Evolutionary conservation across 768 basidiomycete genomes (phyloP), one percentile per base, ranked within the genome.

Genomic region (Agrocybe chaxingu): DNA sequence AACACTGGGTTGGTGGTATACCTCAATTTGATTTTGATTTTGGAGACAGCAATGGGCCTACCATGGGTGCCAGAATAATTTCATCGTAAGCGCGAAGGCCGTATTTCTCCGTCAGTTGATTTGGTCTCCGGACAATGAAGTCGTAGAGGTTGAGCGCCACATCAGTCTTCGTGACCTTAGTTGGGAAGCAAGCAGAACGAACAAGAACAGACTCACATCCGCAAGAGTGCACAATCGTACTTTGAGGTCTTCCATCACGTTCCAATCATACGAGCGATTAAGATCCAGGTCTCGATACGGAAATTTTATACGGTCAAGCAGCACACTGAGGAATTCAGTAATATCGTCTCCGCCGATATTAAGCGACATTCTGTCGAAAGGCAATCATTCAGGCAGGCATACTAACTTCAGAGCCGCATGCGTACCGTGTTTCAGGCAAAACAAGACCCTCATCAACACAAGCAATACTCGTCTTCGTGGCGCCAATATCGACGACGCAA

Each of bases 361-460:
- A 42, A 98, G 75, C 19, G 79, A 75, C 73, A 95, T 84, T 56
- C 96, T 83, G 53, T 8, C 41, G 35, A 13, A 33, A 12, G 42
- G 47, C 55, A 35, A 42, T 12, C 47, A 37, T 42, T 51, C 51
- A 52, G 54, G 45, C 12, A 31, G 29, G 13, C 7, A 35, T 31
- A 16, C 43, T 10, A 47, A 53, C 12, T 8, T 37, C 18, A 45
- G 33, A 55, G 30, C 31, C 24, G 5, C 24, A 3, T 34, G 50
- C 71, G 39, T 60, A 91, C 94, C 95, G 80, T 2, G 93, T 92
- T 58, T 99, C 97, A 4, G 86, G 63, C 29, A 94, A 70, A 16
- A 99, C 80, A 44, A 94, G 63, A 2, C 97, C 97, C 59, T 99
- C 97, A 50, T 98, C 97, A 2, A 98, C 88, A 62, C 95, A 98